Conservation (phyloP, 331 rosid genomes). For the Pyracantha coccinea region DNA sequence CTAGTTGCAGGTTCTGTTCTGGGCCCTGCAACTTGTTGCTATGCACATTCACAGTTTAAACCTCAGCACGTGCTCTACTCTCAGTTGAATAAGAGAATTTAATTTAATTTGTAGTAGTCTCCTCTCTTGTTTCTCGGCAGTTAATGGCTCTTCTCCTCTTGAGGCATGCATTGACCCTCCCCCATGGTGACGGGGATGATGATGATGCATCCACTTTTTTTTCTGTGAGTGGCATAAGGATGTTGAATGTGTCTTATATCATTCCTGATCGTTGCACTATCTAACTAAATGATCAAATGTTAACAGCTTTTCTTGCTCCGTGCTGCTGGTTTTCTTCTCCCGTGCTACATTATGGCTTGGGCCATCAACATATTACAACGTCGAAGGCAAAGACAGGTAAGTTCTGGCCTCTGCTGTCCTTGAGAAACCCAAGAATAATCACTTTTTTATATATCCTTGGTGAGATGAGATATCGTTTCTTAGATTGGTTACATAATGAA, state of each 20-base stretch:
- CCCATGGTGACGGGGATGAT: slow-evolving; percentile 40
- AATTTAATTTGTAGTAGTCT: not conserved
- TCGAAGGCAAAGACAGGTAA: slow-evolving; percentile 54
- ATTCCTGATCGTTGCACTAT: not conserved
- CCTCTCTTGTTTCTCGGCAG: slow-evolving; percentile 24
- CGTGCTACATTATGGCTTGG: slow-evolving; percentile 51
- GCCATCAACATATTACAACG: slow-evolving; percentile 48
- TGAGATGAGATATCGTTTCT: not conserved
- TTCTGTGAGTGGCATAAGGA: slow-evolving; percentile 37
- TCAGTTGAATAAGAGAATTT: not conserved
- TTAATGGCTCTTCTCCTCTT: slow-evolving; percentile 50
- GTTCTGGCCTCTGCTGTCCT: slow-evolving; percentile 6
- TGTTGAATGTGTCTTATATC: not conserved
- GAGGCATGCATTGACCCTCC: slow-evolving; percentile 44
- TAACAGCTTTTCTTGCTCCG: slow-evolving; percentile 50
- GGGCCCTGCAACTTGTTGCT: not conserved
- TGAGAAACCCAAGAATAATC: not conserved
- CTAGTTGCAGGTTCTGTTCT: not conserved
- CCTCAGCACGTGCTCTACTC: not conserved
- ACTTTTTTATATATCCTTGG: no score
- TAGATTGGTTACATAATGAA: no score
- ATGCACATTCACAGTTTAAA: not conserved
- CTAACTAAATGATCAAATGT: slow-evolving; percentile 13
- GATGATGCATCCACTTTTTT: slow-evolving; percentile 40
- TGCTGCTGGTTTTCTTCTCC: slow-evolving; percentile 52